Evolutionary conservation across 1,284 basidiomycete species (phyloP), one percentile per base, ranked within the genome.

Genomic region (Apiotrichum siamense): DNA sequence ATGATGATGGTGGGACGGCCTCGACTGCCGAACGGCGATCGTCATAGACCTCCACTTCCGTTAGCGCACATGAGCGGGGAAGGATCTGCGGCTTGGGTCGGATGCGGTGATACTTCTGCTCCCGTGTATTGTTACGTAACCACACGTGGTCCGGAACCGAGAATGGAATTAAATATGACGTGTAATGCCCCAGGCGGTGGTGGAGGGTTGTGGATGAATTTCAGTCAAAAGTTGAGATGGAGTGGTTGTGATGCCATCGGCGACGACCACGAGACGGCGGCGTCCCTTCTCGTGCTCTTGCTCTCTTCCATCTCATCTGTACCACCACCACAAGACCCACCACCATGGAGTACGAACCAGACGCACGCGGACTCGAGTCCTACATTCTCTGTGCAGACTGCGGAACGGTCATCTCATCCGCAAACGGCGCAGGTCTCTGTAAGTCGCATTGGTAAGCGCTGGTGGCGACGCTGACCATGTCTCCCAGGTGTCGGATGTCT

Each of bases 341-440:
- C 38, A 59, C 21, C n/a, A 71, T 72, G 67, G 66, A 73, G 35
- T 75, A 73, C 55, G 61, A 67, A 36, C 72, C 72, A 18, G 67
- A 69, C 44, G 60, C 63, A 27, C 60, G 54, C 32, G 71, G 69
- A 17, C 57, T 64, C 31, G 68, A 75, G 56, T 69, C 65, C 50
- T 73, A 72, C 52, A 73, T 75, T 48, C 61, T 75, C 41, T 75
- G 73, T 67, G 73, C 73, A 23, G 73, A 75, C 51, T 75, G 73
- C 50, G 91, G 91, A 54, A 88, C 84, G n/a, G 88, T 88, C 48
- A 98, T 97, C 88, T 66, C 65, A 11, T 66, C 67, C 37, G 68
- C 94, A 29, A 97, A 97, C 74, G 90, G 88, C 59, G 92, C 94
- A 47, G 97, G 97, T 77, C 79, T 97, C 38, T 97, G 94, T 75